These are phyloP conservation scores for Rhizophagus clarus DNA, from an alignment of 192 early-diverging fungal genomes.

Conservation along the genomic window DNA sequence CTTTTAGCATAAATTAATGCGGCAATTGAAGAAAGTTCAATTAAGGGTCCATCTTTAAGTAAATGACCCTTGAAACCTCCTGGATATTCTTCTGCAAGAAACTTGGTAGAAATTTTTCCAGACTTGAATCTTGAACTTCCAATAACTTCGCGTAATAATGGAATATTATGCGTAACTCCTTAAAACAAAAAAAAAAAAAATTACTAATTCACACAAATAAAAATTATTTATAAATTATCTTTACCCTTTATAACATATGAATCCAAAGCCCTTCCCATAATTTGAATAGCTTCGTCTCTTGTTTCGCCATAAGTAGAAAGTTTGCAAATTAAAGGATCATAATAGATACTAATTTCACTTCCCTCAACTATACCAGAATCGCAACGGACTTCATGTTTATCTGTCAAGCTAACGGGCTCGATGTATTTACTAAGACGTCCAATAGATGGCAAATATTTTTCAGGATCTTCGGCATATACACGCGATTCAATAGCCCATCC, in stretches of 20 bases:
- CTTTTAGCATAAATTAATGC: slow-evolving; percentile 70
- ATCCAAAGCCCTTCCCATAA: slow-evolving; percentile 86
- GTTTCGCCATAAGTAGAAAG: slow-evolving; percentile 81
- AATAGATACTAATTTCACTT: slow-evolving; percentile 92
- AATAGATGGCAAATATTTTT: slow-evolving; percentile 91
- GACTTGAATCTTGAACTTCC: slow-evolving; percentile 67
- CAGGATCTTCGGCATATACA: slow-evolving; percentile 95
- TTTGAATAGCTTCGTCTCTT: slow-evolving; percentile 72
- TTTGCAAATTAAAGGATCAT: slow-evolving; percentile 97
- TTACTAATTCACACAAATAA: neutral
- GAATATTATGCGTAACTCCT: slow-evolving; percentile 93
- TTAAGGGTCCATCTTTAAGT: slow-evolving; percentile 50
- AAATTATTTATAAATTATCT: neutral
- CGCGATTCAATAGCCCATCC: slow-evolving; percentile 96
- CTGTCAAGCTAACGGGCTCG: slow-evolving; percentile 63
- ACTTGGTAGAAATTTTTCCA: slow-evolving; percentile 83
- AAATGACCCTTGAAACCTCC: slow-evolving; percentile 79
- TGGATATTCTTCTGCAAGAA: slow-evolving; percentile 89
- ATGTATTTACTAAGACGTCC: slow-evolving; percentile 84
- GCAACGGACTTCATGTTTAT: slow-evolving; percentile 72
- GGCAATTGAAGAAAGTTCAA: slow-evolving; percentile 66
- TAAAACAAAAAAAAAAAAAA: neutral
- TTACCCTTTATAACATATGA: slow-evolving; percentile 82
- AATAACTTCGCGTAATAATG: slow-evolving; percentile 86
- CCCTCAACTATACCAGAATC: slow-evolving; percentile 93